phyloP scores from a whole-genome alignment of 2,329 filamentous ascomycete species.

The Celoporthe dispersa region DNA sequence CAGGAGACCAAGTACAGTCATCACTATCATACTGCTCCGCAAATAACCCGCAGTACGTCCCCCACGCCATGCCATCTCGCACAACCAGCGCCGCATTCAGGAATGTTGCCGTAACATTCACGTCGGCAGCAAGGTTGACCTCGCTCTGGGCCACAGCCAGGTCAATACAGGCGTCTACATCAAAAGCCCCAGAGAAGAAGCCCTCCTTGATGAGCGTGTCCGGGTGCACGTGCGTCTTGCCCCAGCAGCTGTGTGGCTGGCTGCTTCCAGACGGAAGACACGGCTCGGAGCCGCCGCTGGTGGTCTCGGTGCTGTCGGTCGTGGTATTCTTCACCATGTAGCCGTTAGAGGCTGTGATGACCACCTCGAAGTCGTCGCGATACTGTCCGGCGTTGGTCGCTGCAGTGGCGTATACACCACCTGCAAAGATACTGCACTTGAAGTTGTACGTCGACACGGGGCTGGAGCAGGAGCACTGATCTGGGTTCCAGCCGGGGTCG shows the following conservation, averaged over 20 bases:
- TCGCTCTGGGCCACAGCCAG: slow-evolving; percentile 5
- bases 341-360: slow-evolving; percentile 7
- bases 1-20: slow-evolving; percentile 4
- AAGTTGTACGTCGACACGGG: slow-evolving; percentile 9
- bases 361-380: slow-evolving; percentile 6
- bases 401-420: slow-evolving; percentile 1
- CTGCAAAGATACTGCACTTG: slow-evolving; percentile 13
- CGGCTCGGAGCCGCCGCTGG: neutral
- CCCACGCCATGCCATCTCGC: slow-evolving; percentile 7
- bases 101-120: slow-evolving; percentile 6
- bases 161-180: neutral
- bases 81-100: slow-evolving; percentile 10
- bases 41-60: slow-evolving; percentile 5
- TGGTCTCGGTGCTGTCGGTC: neutral
- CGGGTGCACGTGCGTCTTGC: slow-evolving; percentile 2
- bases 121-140: neutral
- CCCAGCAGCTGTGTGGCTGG: slow-evolving; percentile 9
- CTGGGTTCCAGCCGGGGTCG: slow-evolving; percentile 8
- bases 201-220: neutral
- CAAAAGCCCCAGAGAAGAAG: slow-evolving; percentile 3
- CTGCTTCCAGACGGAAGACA: neutral
- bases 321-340: neutral
- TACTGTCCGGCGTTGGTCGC: slow-evolving; percentile 4
- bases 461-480: slow-evolving; percentile 5
- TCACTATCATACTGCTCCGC: neutral